Base-by-base conservation (phyloP, 1,284 basidiomycete genomes). In the Flammula alnicola region DNA sequence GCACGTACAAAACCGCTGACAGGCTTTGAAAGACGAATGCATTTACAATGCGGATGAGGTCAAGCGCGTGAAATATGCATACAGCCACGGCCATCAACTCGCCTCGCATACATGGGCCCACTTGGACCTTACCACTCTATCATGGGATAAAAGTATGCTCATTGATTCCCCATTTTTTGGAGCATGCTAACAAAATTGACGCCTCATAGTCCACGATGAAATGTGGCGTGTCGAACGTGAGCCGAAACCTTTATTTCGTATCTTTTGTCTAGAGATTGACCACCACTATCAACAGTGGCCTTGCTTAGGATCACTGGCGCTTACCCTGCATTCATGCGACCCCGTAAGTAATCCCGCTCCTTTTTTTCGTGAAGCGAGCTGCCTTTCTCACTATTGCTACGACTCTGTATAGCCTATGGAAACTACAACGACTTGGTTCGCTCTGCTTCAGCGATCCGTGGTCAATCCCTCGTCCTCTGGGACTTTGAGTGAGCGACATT, bases 41-140 rank as follows among this genome's bases (percentile, higher is more conserved):
- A 83, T 84, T 57, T 83, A 82, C 65, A 66, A 70, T 56, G 51
- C 57, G 4, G 68, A 66, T 10, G 56, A 62, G n/a, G 59, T 59
- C 3, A 51, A 63, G 30, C 55, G 64, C 16, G 55, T 76, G 39
- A 69, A 69, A 43, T 67, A 70, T 46, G 68, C 67, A 3, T 72
- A 70, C 49, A 51, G 59, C 45, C 60, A 63, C 7, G 76, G 75
- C 2, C 80, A 82, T 61, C 77, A 79, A 41, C 59, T 84, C 31
- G 80, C 69, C 4, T 78, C 76, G 19, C 81, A 83, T 57, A 79
- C 79, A 23, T 84, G 81, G 81, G 65, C 67, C 5, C 81, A 83
- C 60, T 58, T 66, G 14, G 69, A 83, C 57, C 60, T 83, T 14
- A 70, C 68, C 22, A 71, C 61, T 1, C 64, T 81, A 29, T 61